A percentile compares a stretch with the other conserved stretches of the same genome.
Evolutionary conservation across 2,329 filamentous ascomycete genomes (phyloP).

Genomic region (Pestalotiopsis sp.): DNA sequence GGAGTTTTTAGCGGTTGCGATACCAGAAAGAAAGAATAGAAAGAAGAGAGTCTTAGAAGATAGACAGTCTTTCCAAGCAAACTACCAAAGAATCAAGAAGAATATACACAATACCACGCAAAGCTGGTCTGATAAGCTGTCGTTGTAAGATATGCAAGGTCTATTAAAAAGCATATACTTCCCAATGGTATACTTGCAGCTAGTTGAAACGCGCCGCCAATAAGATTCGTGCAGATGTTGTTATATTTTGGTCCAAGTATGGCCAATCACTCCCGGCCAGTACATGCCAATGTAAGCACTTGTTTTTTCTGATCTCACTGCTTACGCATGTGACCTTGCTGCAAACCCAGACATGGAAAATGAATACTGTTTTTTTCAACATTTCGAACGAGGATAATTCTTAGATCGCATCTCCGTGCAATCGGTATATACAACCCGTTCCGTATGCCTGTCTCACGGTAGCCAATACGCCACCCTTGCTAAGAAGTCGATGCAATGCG

Average conservation of each 20-base stretch:
- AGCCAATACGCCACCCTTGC: background rate
- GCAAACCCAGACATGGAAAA: background rate
- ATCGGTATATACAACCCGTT: background rate
- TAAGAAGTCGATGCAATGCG: background rate
- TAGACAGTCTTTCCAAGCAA: background rate
- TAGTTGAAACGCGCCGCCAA: no score
- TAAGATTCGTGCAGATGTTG: no score
- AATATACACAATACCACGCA: background rate
- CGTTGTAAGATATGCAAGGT: no score
- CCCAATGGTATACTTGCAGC: no score
- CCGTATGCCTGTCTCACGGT: slow-evolving; percentile 3
- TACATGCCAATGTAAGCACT: no score
- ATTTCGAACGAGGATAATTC: background rate
- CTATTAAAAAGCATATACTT: background rate
- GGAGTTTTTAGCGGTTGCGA: background rate
- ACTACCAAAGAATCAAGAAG: background rate
- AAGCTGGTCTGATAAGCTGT: background rate
- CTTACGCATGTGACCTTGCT: no score
- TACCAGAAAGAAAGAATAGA: background rate
- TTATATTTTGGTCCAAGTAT: no score
- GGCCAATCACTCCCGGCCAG: no score
- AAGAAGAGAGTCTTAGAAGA: background rate
- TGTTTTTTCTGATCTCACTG: no score
- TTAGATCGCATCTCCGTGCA: background rate
- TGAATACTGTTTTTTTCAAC: background rate